A percentile compares a stretch with the other conserved stretches of the same genome.
Conservation (phyloP, 2,329 filamentous ascomycete genomes). For the Beauveria bassiana region DNA sequence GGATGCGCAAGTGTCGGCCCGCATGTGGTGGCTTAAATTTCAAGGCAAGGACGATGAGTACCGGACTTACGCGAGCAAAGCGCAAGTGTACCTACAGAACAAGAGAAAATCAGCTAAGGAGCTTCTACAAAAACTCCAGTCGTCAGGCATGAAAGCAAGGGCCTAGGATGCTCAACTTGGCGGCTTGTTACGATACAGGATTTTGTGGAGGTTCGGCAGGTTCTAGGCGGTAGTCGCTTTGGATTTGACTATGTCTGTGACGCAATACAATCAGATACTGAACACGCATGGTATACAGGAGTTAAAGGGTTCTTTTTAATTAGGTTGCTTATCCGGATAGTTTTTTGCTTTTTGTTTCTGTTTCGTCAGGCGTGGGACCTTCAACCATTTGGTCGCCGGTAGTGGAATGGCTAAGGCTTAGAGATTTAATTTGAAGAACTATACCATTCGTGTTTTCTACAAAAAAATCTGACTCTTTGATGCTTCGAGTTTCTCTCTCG, state of each 20-base stretch:
- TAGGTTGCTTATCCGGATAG: background rate
- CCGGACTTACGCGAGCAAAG: constrained; percentile 39
- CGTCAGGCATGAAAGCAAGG: background rate
- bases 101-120: constrained; percentile 26
- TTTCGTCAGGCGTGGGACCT: background rate
- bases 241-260: background rate
- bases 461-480: background rate
- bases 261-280: background rate
- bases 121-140: constrained; percentile 16
- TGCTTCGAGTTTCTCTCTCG: background rate
- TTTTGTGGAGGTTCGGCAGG: constrained; percentile 3
- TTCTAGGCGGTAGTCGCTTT: background rate
- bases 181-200: background rate
- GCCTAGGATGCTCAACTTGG: background rate
- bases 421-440: constrained; percentile 3
- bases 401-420: background rate
- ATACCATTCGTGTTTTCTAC: constrained; percentile 7
- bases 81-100: constrained; percentile 32
- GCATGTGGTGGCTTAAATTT: constrained; percentile 48
- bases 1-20: constrained; percentile 47
- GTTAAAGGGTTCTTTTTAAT: constrained; percentile 1
- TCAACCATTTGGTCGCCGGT: background rate
- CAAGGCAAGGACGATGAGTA: constrained; percentile 41
- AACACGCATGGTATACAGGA: constrained; percentile 3
- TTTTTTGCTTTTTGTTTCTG: background rate